Percentiles rank a stretch among this genome's conserved stretches.
Evolutionary conservation across 169 alveolate species (phyloP).

Genomic region (Eimeria acervulina): DNA sequence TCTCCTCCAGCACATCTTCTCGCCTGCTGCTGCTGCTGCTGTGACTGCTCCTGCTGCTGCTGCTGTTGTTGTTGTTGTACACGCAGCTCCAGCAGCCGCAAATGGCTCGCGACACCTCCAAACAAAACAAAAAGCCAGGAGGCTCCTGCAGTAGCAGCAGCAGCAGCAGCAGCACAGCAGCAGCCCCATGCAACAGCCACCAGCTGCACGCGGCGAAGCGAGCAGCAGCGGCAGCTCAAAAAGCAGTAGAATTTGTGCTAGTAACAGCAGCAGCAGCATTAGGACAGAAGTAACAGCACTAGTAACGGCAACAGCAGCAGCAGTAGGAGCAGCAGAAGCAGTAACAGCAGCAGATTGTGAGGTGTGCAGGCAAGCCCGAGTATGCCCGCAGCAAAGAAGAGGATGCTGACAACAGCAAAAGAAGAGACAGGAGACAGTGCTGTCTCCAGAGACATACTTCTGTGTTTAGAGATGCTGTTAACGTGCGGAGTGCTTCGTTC

Average conservation of each 20-base stretch:
- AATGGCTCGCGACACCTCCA: conserved; percentile 13
- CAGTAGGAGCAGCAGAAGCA: no score
- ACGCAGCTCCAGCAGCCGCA: conserved; percentile 30
- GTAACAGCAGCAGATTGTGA: background rate
- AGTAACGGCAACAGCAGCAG: no score
- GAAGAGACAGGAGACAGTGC: background rate
- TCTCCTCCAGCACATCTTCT: conserved; percentile 5
- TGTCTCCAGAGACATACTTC: background rate
- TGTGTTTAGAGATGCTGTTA: background rate
- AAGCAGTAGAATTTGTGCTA: no score
- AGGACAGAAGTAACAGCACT: no score
- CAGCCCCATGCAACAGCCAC: background rate
- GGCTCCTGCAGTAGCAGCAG: conserved; percentile 30
- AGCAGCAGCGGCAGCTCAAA: no score
- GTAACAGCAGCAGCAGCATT: no score
- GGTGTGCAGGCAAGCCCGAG: background rate
- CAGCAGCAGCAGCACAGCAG: background rate
- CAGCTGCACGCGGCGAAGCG: background rate
- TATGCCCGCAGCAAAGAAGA: background rate
- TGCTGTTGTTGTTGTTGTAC: background rate
- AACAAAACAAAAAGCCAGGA: conserved; percentile 14
- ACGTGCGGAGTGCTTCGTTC: background rate
- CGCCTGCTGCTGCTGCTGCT: background rate
- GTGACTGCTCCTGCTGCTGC: background rate
- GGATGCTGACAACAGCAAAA: background rate